A percentile compares a stretch with the other conserved stretches of the same genome.
Evolutionary conservation across 1,284 basidiomycete genomes (phyloP).

Genomic region (Malassezia vespertilionis): DNA sequence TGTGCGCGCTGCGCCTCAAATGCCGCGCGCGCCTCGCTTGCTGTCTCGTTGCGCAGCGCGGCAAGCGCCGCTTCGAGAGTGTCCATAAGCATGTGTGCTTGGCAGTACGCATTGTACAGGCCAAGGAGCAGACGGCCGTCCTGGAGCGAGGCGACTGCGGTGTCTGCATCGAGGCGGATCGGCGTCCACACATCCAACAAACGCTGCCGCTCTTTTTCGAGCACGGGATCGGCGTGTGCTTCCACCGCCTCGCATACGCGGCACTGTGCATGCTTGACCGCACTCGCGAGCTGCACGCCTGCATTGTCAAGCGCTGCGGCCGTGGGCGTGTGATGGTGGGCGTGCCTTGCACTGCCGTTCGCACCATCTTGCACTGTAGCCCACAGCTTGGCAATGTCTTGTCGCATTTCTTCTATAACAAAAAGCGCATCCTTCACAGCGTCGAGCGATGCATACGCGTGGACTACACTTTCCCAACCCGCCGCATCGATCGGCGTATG

Average conservation of each 20-base stretch:
- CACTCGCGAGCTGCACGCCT: background rate
- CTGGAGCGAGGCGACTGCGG: background rate
- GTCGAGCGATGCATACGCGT: conserved; percentile 8
- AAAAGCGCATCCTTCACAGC: conserved; percentile 10
- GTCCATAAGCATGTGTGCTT: conserved; percentile 6
- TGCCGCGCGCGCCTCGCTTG: background rate
- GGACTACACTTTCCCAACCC: conserved; percentile 8
- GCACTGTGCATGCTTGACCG: background rate
- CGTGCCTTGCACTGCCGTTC: background rate
- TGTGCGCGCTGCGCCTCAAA: background rate
- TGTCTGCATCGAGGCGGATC: background rate
- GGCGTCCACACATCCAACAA: background rate
- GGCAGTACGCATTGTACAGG: conserved; percentile 7
- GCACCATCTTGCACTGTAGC: too few relatives aligned
- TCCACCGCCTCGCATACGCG: too few relatives aligned
- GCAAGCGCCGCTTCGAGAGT: background rate
- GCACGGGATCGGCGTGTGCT: too few relatives aligned
- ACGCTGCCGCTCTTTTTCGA: too few relatives aligned
- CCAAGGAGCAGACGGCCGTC: conserved; percentile 3
- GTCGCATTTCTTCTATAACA: conserved; percentile 5
- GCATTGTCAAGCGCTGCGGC: conserved; percentile 8
- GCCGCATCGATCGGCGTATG: too few relatives aligned
- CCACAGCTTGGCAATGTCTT: conserved; percentile 7
- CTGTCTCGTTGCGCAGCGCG: background rate
- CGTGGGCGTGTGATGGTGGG: background rate